These are phyloP conservation scores for Crithidia expoeki DNA, from an alignment of 208 protist species.

Conservation along the genomic window DNA sequence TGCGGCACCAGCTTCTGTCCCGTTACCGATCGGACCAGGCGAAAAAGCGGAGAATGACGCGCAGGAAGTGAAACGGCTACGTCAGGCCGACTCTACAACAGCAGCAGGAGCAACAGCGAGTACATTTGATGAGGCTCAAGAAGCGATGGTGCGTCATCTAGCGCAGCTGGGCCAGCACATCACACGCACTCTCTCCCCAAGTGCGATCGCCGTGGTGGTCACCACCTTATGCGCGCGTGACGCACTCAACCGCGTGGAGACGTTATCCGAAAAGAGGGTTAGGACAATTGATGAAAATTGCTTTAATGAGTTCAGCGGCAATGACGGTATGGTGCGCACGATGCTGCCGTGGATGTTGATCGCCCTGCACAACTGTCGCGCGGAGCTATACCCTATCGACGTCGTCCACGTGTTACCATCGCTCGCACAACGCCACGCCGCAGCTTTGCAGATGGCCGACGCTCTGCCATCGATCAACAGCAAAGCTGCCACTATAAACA, in stretches of 20 bases:
- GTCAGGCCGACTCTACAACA: not conserved
- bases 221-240: constrained; percentile 37
- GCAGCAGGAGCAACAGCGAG: constrained; percentile 1
- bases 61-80: not conserved
- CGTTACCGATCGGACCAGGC: too few relatives aligned
- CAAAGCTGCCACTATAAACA: not conserved
- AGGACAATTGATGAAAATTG: too few relatives aligned
- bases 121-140: not conserved
- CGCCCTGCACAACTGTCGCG: constrained; percentile 27
- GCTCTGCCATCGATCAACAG: not conserved
- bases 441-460: not conserved
- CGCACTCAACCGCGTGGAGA: constrained; percentile 8
- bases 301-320: not conserved
- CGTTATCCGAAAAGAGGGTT: too few relatives aligned
- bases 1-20: too few relatives aligned
- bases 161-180: constrained; percentile 30
- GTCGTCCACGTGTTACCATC: constrained; percentile 59
- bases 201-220: constrained; percentile 60
- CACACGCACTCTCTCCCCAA: constrained; percentile 51
- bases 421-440: constrained; percentile 42
- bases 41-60: not conserved
- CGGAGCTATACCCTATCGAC: constrained; percentile 78
- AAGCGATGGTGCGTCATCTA: constrained; percentile 4
- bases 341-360: constrained; percentile 71
- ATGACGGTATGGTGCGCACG: constrained; percentile 16